phyloP scores from a whole-genome alignment of 2,329 filamentous ascomycete species.

The Didymella arachidicola region DNA sequence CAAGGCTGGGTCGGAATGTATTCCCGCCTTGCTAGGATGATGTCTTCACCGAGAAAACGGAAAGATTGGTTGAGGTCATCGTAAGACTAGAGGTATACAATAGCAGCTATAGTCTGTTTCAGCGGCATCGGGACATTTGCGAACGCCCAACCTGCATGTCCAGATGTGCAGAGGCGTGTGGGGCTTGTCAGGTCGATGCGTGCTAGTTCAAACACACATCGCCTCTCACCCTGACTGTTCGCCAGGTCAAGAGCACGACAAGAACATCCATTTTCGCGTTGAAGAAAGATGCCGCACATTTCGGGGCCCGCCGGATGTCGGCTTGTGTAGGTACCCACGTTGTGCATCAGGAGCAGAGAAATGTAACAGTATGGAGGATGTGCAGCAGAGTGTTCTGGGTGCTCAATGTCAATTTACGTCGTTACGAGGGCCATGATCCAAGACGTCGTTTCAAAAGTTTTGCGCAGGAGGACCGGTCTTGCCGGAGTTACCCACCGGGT shows the following conservation, averaged over 20 bases:
- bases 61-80: conserved; percentile 13
- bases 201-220: conserved; percentile 18
- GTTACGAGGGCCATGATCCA: conserved; percentile 1
- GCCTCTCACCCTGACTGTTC: conserved; percentile 7
- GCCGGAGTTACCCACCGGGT: neutral
- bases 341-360: neutral
- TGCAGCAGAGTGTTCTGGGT: conserved; percentile 6
- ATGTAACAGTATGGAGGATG: neutral
- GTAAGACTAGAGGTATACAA: conserved; percentile 21
- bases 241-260: conserved; percentile 1
- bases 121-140: conserved; percentile 27
- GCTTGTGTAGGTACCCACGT: conserved; percentile 7
- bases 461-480: neutral
- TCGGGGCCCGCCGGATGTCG: neutral
- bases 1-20: neutral
- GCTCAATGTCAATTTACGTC: conserved; percentile 1
- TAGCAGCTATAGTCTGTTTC: conserved; percentile 34
- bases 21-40: neutral
- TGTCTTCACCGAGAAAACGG: neutral
- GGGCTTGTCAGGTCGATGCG: conserved; percentile 3
- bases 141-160: conserved; percentile 4
- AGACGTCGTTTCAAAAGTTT: conserved; percentile 8
- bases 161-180: conserved; percentile 9
- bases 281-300: neutral
- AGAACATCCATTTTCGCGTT: neutral